Conservation (phyloP, 2,329 filamentous ascomycete genomes). For the Ceratocystis diversiconidia region DNA sequence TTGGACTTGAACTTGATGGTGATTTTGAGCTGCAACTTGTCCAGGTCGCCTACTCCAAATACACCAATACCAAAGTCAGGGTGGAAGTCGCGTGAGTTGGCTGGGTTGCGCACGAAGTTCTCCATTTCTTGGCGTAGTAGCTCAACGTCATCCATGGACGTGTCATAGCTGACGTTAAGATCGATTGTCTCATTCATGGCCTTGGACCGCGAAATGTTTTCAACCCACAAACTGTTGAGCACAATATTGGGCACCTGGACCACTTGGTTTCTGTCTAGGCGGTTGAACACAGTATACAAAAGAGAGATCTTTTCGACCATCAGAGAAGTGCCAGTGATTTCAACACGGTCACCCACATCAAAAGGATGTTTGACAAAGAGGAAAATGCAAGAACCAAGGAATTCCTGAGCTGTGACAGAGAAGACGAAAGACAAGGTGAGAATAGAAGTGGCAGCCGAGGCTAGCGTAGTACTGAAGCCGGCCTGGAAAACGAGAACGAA, state of each 20-base stretch:
- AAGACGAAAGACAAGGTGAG: conserved; percentile 97
- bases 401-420: conserved; percentile 78
- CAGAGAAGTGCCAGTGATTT: conserved; percentile 50
- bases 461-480: conserved; percentile 70
- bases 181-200: conserved; percentile 79
- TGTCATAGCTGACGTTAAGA: conserved; percentile 72
- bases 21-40: conserved; percentile 72
- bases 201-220: conserved; percentile 82
- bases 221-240: conserved; percentile 84
- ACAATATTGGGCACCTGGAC: conserved; percentile 74
- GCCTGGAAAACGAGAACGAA: conserved; percentile 84
- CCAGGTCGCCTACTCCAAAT: conserved; percentile 64
- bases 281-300: conserved; percentile 81
- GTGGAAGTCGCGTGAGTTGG: conserved; percentile 85
- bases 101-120: conserved; percentile 64
- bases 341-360: conserved; percentile 88
- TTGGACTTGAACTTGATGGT: conserved; percentile 87
- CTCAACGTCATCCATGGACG: conserved; percentile 78
- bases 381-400: conserved; percentile 97
- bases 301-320: conserved; percentile 89
- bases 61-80: conserved; percentile 69
- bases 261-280: conserved; percentile 66
- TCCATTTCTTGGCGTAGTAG: conserved; percentile 73
- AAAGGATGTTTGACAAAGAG: conserved; percentile 97
- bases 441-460: conserved; percentile 80